Base-by-base conservation (phyloP, 768 basidiomycete genomes). In the Daedaleopsis sinensis region DNA sequence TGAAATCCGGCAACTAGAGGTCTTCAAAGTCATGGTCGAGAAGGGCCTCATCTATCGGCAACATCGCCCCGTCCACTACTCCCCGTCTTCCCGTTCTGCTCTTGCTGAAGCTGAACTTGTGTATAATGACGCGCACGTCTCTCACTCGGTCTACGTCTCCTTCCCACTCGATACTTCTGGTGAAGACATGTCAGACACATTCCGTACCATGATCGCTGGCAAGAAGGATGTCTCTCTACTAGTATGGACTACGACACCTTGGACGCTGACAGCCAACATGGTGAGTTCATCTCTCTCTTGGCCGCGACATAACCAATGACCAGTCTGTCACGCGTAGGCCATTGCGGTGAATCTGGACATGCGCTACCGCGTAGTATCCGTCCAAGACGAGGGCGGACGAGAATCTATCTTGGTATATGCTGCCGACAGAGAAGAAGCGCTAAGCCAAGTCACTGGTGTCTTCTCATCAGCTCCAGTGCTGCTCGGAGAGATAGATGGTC, bases 191-290 rank as follows among this genome's bases (percentile, higher is more conserved):
- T 71, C 43, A 15, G 57, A 62, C 6, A 37, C 58, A 24, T 67
- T 82, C 49, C 74, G 71, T 23, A 59, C 76, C 16, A 59, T 80
- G 16, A 55, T 82, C 8, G 65, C 69, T 2, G 70, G 57, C 3
- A 55, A 71, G 65, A 18, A 68, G 52, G 71, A 74, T 2, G 73
- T 88, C 12, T 80, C 81, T 32, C 67, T 97, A 11, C 77, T 94
- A 18, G 90, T 96, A 5, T 99, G 96, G 96, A 98, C 96, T 2
- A 98, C 96, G 4, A 98, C 96, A 0, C 93, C 96, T 1, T 99
- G 96, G 96, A 98, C 94, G 5, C 76, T 98, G 50, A 94, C 92
- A 6, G 93, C 94, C 1, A 98, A 99, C 70, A 94, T 95, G 91
- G 95, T 94, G 66, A 44, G 82, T 37, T 23, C 6, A 38, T 49